Conservation (phyloP, 352 stramenopile species). For the Blastocystis sp. region DNA sequence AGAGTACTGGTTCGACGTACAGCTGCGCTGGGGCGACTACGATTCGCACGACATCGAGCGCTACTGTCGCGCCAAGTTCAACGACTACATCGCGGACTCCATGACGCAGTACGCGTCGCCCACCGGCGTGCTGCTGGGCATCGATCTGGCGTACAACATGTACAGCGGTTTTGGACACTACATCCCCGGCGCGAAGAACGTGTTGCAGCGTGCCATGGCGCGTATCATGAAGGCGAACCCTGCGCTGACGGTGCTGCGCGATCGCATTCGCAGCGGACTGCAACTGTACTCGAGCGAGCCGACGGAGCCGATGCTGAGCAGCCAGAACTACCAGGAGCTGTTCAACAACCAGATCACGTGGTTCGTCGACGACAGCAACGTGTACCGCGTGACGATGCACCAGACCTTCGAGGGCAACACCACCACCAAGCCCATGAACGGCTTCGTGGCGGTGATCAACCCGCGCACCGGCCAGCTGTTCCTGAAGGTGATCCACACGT, state of each 20-base stretch:
- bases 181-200: conserved; percentile 95
- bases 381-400: conserved; percentile 97
- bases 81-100: conserved; percentile 99
- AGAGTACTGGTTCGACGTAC: conserved; percentile 99
- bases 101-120: conserved; percentile 99
- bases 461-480: conserved; percentile 97
- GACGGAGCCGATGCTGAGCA: conserved; percentile 98
- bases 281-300: conserved; percentile 99
- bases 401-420: conserved; percentile 99
- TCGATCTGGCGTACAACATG: conserved; percentile 98
- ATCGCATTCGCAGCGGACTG: conserved; percentile 97
- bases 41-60: conserved; percentile 99
- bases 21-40: conserved; percentile 99
- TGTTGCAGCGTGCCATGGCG: conserved; percentile 99
- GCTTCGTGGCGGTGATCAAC: conserved; percentile 99
- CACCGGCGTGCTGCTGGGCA: conserved; percentile 90
- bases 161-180: conserved; percentile 99
- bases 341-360: conserved; percentile 99
- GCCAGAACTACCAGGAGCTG: conserved; percentile 98
- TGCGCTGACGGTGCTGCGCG: conserved; percentile 95
- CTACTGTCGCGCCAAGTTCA: conserved; percentile 96
- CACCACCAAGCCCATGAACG: conserved; percentile 99
- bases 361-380: conserved; percentile 99
- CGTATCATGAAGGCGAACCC: conserved; percentile 99
- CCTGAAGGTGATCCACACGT: conserved; percentile 99